Evolutionary conservation across 2,329 filamentous ascomycete genomes (phyloP), one percentile per base, ranked within the genome.

Genomic region (Fusarium circinatum): DNA sequence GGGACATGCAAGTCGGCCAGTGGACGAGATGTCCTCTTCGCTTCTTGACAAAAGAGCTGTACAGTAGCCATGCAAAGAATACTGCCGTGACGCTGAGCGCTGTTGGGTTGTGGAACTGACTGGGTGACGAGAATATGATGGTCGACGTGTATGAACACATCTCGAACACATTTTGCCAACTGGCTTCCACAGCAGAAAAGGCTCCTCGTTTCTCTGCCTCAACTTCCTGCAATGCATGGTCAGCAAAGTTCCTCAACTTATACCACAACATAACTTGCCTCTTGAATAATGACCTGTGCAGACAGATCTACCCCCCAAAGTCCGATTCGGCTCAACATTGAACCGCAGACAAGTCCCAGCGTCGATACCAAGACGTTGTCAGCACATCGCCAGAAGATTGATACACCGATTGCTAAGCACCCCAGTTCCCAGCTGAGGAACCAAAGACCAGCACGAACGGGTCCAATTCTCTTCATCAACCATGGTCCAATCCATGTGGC

Each of bases 151-250:
- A 94, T 0, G 92, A 91, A 3, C 90, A 80, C 54, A 94, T 85
- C 79, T 95, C 92, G 69, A 94, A 94, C 2, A 88, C 73, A 69
- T 91, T 94, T 78, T 95, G 93, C 44, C 91, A 85, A 0, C 90
- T 87, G 14, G 90, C 87, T 79, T 95, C 93, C 13, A 90, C 87
- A 0, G 91, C 84, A 0, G 92, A 94, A 74, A 95, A 95, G 0
- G 86, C 83, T 2, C 91, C 93, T n/a, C 93, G 88, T 44, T 85
- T 79, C n/a, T 85, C 81, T 22, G 84, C 82, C 45, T 88, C 84
- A 26, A 91, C 86, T 61, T 88, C 86, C 89, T 90, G 42, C 2
- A 32, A 45, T 15, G 48, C 24, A 64, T 28, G 34, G 59, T 70
- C 41, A 74, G 61, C 20, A 9, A 54, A n/a, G 20, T 60, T 48